These are phyloP conservation scores for Colletotrichum coccodes DNA, from an alignment of 2,329 filamentous ascomycete species.

Conservation along the genomic window DNA sequence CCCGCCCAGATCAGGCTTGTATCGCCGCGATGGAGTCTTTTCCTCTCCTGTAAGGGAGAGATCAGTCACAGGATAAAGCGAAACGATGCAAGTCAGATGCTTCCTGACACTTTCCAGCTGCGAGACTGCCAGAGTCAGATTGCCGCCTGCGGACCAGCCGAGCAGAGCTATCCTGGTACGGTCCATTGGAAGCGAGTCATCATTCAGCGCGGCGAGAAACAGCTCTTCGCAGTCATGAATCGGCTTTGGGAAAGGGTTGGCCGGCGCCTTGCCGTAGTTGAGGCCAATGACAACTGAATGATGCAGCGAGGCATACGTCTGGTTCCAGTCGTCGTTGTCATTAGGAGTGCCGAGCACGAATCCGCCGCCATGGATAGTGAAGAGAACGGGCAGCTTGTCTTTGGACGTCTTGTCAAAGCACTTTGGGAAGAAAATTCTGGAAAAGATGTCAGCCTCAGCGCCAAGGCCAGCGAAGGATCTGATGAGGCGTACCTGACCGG, in stretches of 20 bases:
- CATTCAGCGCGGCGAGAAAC: conserved; percentile 51
- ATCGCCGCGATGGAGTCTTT: conserved; percentile 38
- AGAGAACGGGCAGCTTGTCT: conserved; percentile 50
- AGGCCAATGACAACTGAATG: conserved; percentile 56
- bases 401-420: conserved; percentile 42
- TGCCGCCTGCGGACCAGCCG: conserved; percentile 63
- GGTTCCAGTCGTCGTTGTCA: conserved; percentile 58
- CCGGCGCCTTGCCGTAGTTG: conserved; percentile 59
- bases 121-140: conserved; percentile 52
- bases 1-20: conserved; percentile 37
- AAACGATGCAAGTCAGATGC: conserved; percentile 44
- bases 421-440: conserved; percentile 52
- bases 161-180: conserved; percentile 49
- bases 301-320: conserved; percentile 49
- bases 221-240: conserved; percentile 57
- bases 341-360: conserved; percentile 54
- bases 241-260: conserved; percentile 52
- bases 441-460: neutral
- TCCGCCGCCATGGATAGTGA: conserved; percentile 63
- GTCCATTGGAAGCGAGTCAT: conserved; percentile 57
- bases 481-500: conserved; percentile 28
- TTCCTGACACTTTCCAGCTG: conserved; percentile 50
- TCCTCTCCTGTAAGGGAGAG: conserved; percentile 39
- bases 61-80: conserved; percentile 54
- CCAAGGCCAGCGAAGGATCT: neutral